Percentiles rank a stretch among this genome's conserved stretches.
These are phyloP conservation scores for Colletotrichum cereale DNA, from an alignment of 2,329 filamentous ascomycete genomes.

Conservation along the genomic window DNA sequence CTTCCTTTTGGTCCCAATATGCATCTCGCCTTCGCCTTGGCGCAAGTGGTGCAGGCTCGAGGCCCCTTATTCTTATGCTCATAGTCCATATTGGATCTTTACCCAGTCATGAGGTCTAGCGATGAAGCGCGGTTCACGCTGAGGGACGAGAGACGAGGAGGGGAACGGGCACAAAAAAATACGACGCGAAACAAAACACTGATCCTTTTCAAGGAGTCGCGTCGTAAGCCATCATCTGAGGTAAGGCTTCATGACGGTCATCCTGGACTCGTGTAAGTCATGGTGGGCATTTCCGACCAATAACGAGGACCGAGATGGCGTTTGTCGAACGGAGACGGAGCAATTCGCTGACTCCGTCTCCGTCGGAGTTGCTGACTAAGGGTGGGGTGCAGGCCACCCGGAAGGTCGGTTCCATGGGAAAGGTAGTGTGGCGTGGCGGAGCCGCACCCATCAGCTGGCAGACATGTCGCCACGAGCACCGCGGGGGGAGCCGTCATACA, in stretches of 20 bases:
- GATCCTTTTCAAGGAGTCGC: conserved; percentile 11
- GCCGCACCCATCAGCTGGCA: no score
- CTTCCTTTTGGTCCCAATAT: conserved; percentile 55
- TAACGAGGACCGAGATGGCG: conserved; percentile 1
- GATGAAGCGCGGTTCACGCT: not conserved
- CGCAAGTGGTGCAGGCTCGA: conserved; percentile 63
- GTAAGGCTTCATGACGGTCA: conserved; percentile 16
- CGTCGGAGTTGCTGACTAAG: conserved; percentile 34
- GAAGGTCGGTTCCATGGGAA: not conserved
- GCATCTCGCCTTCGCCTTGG: conserved; percentile 65
- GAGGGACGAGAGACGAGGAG: not conserved
- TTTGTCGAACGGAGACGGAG: conserved; percentile 13
- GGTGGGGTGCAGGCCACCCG: not conserved
- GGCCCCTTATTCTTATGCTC: conserved; percentile 54
- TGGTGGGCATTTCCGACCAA: conserved; percentile 19
- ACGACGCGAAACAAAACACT: not conserved
- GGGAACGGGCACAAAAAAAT: not conserved
- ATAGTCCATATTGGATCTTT: conserved; percentile 21
- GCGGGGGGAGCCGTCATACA: not conserved
- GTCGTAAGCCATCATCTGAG: conserved; percentile 28
- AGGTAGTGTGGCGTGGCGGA: not conserved
- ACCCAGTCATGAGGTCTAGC: not conserved
- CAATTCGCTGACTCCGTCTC: conserved; percentile 23
- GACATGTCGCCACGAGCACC: conserved; percentile 5
- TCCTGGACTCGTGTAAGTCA: conserved; percentile 38